Evolutionary conservation across 345 rosid genomes (phyloP).

Genomic region (Lagerstroemia speciosa): DNA sequence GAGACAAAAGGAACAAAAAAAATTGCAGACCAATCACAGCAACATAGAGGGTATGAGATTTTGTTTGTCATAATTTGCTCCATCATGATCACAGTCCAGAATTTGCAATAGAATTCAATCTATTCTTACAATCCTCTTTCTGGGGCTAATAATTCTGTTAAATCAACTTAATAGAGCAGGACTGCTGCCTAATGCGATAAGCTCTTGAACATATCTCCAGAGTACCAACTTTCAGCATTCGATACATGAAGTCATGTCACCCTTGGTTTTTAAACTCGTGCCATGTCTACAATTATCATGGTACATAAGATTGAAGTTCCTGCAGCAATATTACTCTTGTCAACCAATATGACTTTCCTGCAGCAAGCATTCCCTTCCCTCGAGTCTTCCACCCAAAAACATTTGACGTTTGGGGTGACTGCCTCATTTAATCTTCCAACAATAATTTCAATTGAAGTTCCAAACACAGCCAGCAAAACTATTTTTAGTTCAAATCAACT

Average conservation of each 20-base stretch:
- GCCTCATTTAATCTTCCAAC: background rate
- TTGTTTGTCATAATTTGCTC: no score
- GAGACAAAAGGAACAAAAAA: background rate
- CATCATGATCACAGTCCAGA: background rate
- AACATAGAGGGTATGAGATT: background rate
- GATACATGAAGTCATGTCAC: background rate
- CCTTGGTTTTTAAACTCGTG: background rate
- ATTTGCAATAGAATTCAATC: no score
- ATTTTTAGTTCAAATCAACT: background rate
- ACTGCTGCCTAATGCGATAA: no score
- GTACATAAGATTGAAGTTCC: no score
- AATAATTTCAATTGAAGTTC: background rate
- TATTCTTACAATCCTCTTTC: no score
- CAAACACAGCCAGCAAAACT: background rate
- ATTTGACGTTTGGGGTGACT: background rate
- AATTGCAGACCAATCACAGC: background rate
- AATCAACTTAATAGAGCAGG: no score
- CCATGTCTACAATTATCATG: background rate
- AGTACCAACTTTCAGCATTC: background rate
- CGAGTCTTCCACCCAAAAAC: background rate
- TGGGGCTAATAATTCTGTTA: no score
- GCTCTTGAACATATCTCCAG: no score
- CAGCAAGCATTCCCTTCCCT: conserved; percentile 3
- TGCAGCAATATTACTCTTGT: no score
- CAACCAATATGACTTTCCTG: background rate